These are phyloP conservation scores for Dissophora ornata DNA, from an alignment of 192 early-diverging fungal genomes.

Conservation along the genomic window DNA sequence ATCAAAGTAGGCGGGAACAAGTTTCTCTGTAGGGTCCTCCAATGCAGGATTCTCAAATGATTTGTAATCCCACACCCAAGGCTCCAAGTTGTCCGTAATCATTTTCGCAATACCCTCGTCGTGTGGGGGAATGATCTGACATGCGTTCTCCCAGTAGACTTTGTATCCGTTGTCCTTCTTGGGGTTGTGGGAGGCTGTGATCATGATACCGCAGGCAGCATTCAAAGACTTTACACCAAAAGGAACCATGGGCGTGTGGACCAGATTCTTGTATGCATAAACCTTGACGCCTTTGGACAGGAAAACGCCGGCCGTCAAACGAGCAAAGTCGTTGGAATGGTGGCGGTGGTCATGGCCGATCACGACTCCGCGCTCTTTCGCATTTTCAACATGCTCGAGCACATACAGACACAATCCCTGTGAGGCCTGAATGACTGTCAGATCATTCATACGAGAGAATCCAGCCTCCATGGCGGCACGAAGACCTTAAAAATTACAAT, in stretches of 20 bases:
- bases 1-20: conserved; percentile 81
- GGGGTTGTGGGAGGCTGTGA: conserved; percentile 95
- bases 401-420: conserved; percentile 87
- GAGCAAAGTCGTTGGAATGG: conserved; percentile 85
- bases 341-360: conserved; percentile 96
- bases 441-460: conserved; percentile 91
- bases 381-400: conserved; percentile 63
- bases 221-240: conserved; percentile 82
- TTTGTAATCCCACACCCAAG: conserved; percentile 76
- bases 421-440: conserved; percentile 93
- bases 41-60: conserved; percentile 67
- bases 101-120: conserved; percentile 82
- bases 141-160: conserved; percentile 90
- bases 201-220: conserved; percentile 91
- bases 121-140: conserved; percentile 91
- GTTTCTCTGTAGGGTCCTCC: conserved; percentile 65
- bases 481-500: conserved; percentile 62
- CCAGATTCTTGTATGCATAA: conserved; percentile 76
- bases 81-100: conserved; percentile 75
- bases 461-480: conserved; percentile 95
- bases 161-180: conserved; percentile 95
- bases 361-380: conserved; percentile 81
- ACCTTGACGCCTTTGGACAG: conserved; percentile 82
- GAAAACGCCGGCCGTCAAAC: conserved; percentile 86
- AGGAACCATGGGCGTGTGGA: conserved; percentile 91